Conservation (phyloP, 441 rosid genomes). For the Hypseocharis bilobata region DNA sequence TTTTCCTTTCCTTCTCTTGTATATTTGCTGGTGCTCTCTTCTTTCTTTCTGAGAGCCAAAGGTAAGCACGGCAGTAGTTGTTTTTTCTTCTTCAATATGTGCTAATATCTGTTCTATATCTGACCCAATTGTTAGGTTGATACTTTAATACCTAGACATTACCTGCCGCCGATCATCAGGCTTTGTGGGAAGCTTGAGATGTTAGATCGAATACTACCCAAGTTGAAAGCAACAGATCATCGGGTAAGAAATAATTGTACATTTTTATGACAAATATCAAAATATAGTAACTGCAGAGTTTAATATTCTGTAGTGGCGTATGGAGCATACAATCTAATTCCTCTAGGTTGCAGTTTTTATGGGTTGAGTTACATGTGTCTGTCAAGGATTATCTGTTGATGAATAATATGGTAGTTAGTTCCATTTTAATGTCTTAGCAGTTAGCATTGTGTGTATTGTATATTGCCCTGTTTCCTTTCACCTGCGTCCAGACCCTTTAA, state of each 20-base stretch:
- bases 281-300: background rate
- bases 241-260: slow-evolving; percentile 48
- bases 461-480: background rate
- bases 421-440: background rate
- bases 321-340: background rate
- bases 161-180: slow-evolving; percentile 69
- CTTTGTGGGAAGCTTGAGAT: slow-evolving; percentile 97
- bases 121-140: slow-evolving; percentile 43
- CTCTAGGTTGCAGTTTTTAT: background rate
- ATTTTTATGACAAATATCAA: slow-evolving; percentile 11
- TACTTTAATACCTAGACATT: slow-evolving; percentile 62
- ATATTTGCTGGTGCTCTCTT: slow-evolving; percentile 6
- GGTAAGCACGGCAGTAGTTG: background rate
- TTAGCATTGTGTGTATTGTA: background rate
- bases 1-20: slow-evolving; percentile 3
- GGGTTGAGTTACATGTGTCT: background rate
- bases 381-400: slow-evolving; percentile 1
- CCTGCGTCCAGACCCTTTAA: background rate
- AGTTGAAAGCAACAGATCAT: slow-evolving; percentile 86
- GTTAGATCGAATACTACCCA: slow-evolving; percentile 82
- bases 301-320: slow-evolving; percentile 7
- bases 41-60: slow-evolving; percentile 4
- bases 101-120: background rate
- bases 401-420: background rate
- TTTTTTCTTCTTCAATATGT: background rate